Conservation (phyloP, 192 early-diverging fungal species). For the Chytriomyces sp. region DNA sequence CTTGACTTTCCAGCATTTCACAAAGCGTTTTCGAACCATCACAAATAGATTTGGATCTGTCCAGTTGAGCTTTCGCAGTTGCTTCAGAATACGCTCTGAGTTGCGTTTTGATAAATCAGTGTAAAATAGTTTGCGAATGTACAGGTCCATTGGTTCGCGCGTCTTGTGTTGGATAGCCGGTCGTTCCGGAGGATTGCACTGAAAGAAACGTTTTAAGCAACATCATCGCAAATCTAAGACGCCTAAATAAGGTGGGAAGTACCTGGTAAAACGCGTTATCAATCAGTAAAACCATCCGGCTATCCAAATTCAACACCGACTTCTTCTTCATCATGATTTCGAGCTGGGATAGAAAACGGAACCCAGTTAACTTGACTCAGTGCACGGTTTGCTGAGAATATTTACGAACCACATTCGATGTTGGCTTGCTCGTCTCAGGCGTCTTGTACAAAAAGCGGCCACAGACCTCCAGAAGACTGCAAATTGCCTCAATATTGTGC, state of each 20-base stretch:
- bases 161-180: slow-evolving; percentile 66
- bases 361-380: not conserved
- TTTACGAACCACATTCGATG: slow-evolving; percentile 67
- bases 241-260: not conserved
- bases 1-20: slow-evolving; percentile 94
- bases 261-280: slow-evolving; percentile 92
- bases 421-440: slow-evolving; percentile 74
- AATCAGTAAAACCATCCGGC: slow-evolving; percentile 81
- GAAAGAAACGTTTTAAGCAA: slow-evolving; percentile 8
- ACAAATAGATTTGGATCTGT: slow-evolving; percentile 57
- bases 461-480: slow-evolving; percentile 83
- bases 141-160: slow-evolving; percentile 83
- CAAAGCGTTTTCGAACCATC: slow-evolving; percentile 77
- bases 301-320: slow-evolving; percentile 82
- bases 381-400: not conserved
- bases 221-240: slow-evolving; percentile 16
- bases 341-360: slow-evolving; percentile 50
- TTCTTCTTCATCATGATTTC: slow-evolving; percentile 94
- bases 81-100: slow-evolving; percentile 66
- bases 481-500: slow-evolving; percentile 85
- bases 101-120: slow-evolving; percentile 76
- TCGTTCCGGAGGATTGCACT: slow-evolving; percentile 84
- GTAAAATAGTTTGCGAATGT: slow-evolving; percentile 88
- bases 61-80: slow-evolving; percentile 90
- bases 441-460: slow-evolving; percentile 84